Evolutionary conservation across 1,284 basidiomycete genomes (phyloP).

Genomic region (Cryptococcus sp.): DNA sequence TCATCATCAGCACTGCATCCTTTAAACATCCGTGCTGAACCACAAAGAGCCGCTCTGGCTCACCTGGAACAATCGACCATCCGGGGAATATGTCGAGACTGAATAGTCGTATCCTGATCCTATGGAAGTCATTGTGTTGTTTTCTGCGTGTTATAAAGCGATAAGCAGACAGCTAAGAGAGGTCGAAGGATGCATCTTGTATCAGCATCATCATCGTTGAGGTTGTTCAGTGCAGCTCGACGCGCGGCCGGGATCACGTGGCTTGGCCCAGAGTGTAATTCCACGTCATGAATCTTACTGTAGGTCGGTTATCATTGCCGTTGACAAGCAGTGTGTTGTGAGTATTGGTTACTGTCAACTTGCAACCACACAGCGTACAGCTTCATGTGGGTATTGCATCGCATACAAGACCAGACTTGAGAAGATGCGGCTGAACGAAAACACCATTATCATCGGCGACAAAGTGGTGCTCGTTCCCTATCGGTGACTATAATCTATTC

Average conservation of each 20-base stretch:
- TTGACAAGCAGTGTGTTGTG: no score
- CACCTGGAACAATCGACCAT: slow-evolving; percentile 97
- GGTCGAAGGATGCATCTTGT: background rate
- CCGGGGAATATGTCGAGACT: slow-evolving; percentile 96
- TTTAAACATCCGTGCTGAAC: slow-evolving; percentile 94
- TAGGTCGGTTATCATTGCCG: no score
- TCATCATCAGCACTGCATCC: slow-evolving; percentile 91
- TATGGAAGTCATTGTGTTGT: slow-evolving; percentile 80
- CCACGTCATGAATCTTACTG: no score
- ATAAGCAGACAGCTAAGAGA: background rate
- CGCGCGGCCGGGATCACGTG: no score
- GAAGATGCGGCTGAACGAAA: slow-evolving; percentile 66
- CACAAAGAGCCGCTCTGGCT: slow-evolving; percentile 17
- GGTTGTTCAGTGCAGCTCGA: background rate
- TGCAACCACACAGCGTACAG: background rate
- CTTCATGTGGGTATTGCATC: no score
- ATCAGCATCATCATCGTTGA: slow-evolving; percentile 1
- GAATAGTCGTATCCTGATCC: slow-evolving; percentile 98
- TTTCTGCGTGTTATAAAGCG: background rate
- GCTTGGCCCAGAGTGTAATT: no score
- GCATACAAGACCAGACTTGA: background rate
- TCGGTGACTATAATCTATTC: slow-evolving; percentile 50
- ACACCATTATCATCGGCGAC: slow-evolving; percentile 63
- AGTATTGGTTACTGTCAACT: background rate
- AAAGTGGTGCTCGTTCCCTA: slow-evolving; percentile 74